These are phyloP conservation scores for Pyrus bretschneideri DNA, from an alignment of 306 rosid species.

Conservation along the genomic window DNA sequence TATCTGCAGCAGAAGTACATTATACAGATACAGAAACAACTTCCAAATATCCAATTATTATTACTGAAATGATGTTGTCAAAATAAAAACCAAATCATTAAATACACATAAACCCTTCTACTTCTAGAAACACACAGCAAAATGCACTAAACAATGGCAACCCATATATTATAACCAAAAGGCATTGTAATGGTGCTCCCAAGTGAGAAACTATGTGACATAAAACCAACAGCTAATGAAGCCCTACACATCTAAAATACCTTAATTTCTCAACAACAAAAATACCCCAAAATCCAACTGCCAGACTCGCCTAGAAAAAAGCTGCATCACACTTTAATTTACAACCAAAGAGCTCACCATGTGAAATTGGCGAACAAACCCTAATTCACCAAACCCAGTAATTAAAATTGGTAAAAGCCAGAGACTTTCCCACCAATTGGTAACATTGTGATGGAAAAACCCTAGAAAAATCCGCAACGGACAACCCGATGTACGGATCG, in stretches of 20 bases:
- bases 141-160: not conserved
- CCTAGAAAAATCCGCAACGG: conserved; percentile 38
- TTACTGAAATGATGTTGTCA: not conserved
- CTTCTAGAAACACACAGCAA: not conserved
- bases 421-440: conserved; percentile 21
- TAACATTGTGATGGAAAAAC: conserved; percentile 29
- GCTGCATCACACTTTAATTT: not conserved
- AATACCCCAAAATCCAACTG: not conserved
- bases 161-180: not conserved
- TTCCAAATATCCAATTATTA: not conserved
- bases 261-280: not conserved
- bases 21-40: not conserved
- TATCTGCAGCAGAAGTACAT: not conserved
- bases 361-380: conserved; percentile 23
- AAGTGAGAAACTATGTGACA: conserved; percentile 1
- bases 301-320: not conserved
- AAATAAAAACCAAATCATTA: not conserved
- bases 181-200: not conserved
- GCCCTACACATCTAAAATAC: not conserved
- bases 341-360: not conserved
- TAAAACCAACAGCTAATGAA: conserved; percentile 1
- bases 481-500: conserved; percentile 22
- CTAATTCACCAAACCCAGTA: conserved; percentile 34
- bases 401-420: conserved; percentile 33
- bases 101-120: not conserved